Evolutionary conservation across 106 monocot species (phyloP).

Genomic region (Acorus calamus): DNA sequence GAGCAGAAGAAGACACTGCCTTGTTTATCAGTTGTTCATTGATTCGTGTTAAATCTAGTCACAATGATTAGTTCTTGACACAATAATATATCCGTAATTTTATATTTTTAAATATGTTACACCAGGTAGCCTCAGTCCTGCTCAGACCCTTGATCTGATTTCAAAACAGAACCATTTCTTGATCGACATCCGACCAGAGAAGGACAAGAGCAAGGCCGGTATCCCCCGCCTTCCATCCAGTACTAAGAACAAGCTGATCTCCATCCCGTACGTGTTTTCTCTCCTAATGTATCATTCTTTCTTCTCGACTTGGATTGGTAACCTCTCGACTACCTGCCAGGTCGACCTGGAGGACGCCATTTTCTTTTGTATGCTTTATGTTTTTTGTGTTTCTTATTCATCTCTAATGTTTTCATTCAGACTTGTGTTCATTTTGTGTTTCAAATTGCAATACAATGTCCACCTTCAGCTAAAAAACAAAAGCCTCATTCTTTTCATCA

Average conservation of each 20-base stretch:
- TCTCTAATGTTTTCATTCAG: neutral
- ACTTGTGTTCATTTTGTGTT: no score
- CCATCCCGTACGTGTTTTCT: constrained; percentile 48
- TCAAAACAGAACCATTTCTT: constrained; percentile 52
- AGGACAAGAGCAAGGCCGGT: constrained; percentile 75
- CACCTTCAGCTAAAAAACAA: no score
- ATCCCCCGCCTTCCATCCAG: constrained; percentile 67
- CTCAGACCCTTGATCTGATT: constrained; percentile 65
- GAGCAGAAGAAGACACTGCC: no score
- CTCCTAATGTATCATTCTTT: neutral
- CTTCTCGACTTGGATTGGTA: no score
- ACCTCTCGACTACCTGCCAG: no score
- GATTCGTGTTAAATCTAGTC: no score
- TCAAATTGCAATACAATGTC: no score
- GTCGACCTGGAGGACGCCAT: no score
- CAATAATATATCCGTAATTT: no score
- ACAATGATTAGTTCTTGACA: no score
- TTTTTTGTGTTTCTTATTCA: neutral
- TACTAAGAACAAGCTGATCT: constrained; percentile 73
- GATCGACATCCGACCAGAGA: constrained; percentile 78
- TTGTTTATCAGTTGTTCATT: no score
- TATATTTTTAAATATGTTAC: neutral
- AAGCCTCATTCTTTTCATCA: no score
- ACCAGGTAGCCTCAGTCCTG: constrained; percentile 65
- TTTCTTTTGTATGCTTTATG: neutral